Evolutionary conservation across 1,284 basidiomycete genomes (phyloP).

Genomic region (Pisolithus thermaeus): DNA sequence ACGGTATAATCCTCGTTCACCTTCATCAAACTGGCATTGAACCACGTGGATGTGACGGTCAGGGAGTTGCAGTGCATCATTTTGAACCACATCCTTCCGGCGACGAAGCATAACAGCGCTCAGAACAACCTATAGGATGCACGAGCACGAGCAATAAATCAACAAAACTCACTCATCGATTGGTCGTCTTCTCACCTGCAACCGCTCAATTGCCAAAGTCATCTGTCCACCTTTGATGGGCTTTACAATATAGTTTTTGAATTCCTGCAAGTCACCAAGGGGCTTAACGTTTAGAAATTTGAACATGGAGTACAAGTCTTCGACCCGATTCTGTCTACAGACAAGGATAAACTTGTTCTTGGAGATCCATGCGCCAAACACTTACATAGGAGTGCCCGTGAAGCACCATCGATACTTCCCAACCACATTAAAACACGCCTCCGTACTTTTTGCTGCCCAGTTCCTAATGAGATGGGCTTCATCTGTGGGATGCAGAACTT

Average conservation of each 20-base stretch:
- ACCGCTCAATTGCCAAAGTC: background rate
- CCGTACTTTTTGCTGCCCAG: background rate
- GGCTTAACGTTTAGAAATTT: background rate
- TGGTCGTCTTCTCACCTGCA: background rate
- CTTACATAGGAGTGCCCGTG: background rate
- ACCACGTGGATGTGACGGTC: background rate
- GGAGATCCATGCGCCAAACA: background rate
- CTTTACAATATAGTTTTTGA: background rate
- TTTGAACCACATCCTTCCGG: background rate
- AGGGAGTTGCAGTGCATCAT: background rate
- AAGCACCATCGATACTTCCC: background rate
- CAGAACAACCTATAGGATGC: background rate
- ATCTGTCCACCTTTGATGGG: background rate
- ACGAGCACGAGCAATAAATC: background rate
- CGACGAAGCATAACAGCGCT: background rate
- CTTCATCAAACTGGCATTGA: background rate
- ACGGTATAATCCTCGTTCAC: background rate
- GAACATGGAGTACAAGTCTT: background rate
- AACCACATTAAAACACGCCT: background rate
- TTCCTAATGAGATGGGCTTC: background rate
- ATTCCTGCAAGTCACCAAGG: background rate
- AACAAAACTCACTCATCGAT: background rate
- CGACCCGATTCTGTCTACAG: background rate
- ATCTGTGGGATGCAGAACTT: background rate
- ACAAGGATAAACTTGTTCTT: background rate